A percentile compares a stretch with the other conserved stretches of the same genome.
phyloP scores from a whole-genome alignment of 805 yeast genomes.

The Myxozyma monticola region DNA sequence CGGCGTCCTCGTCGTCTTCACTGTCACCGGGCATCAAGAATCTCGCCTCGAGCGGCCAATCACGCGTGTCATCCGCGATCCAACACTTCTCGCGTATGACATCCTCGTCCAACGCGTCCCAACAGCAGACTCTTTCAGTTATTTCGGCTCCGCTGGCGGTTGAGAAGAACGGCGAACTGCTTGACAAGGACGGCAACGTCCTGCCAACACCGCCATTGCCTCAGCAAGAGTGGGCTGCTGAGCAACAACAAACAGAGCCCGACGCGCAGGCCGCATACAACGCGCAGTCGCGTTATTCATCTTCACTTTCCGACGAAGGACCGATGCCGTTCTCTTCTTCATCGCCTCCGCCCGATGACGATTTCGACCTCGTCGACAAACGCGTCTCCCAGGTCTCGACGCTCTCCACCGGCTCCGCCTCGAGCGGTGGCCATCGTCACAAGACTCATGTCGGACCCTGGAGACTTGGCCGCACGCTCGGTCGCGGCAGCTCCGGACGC shows the following conservation, averaged over 20 bases:
- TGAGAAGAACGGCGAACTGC: constrained; percentile 6
- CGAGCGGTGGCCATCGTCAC: constrained; percentile 45
- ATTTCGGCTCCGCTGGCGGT: constrained; percentile 12
- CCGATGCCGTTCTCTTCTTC: not conserved
- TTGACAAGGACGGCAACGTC: not conserved
- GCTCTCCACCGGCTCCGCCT: constrained; percentile 43
- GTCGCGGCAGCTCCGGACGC: constrained; percentile 95
- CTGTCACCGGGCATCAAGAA: constrained; percentile 7
- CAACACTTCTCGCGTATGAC: constrained; percentile 21
- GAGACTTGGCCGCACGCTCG: constrained; percentile 92
- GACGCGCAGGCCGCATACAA: no score
- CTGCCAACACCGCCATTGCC: no score
- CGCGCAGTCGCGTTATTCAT: no score
- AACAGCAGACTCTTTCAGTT: not conserved
- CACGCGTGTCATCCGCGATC: constrained; percentile 24
- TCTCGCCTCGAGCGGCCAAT: constrained; percentile 10
- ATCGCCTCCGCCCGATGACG: constrained; percentile 10
- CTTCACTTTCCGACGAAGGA: no score
- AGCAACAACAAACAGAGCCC: no score
- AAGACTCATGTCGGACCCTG: constrained; percentile 86
- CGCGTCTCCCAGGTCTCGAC: constrained; percentile 50
- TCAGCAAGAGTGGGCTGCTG: no score
- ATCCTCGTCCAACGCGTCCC: constrained; percentile 3
- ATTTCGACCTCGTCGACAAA: constrained; percentile 43
- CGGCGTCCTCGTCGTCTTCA: not conserved